Conservation (phyloP, 352 stramenopile genomes). For the Phytophthora cryptogea region DNA sequence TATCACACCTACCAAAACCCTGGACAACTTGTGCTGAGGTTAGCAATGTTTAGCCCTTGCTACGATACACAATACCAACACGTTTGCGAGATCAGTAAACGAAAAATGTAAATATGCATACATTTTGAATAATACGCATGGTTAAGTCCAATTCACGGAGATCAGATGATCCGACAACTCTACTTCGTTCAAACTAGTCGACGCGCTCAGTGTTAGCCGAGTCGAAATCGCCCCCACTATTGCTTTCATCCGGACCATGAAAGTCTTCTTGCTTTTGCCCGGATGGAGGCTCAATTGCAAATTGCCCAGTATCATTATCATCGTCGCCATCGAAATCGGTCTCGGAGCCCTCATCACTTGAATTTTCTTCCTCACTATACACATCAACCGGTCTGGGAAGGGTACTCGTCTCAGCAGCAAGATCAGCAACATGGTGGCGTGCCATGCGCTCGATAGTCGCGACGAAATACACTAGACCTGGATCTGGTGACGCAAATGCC, state of each 20-base stretch:
- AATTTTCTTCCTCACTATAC: conserved; percentile 7
- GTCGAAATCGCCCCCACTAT: not conserved
- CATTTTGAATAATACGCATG: no score
- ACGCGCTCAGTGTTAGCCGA: no score
- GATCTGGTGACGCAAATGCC: conserved; percentile 16
- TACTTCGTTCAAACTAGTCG: no score
- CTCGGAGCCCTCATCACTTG: conserved; percentile 9
- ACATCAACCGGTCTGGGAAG: conserved; percentile 12
- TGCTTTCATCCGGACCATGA: not conserved
- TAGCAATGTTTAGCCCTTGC: no score
- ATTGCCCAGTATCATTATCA: not conserved
- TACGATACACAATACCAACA: no score
- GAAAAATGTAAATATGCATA: no score
- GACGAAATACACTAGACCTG: conserved; percentile 16
- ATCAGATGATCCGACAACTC: no score
- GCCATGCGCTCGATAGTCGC: conserved; percentile 22
- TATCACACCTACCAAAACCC: no score
- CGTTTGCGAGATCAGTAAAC: no score
- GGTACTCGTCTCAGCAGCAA: conserved; percentile 20
- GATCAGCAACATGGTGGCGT: conserved; percentile 22
- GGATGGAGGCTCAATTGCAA: not conserved
- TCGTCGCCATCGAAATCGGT: conserved; percentile 1
- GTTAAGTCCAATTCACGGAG: no score
- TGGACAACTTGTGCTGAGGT: no score
- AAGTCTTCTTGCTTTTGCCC: not conserved